Evolutionary conservation across 345 rosid species (phyloP).

Genomic region (Mangifera indica): DNA sequence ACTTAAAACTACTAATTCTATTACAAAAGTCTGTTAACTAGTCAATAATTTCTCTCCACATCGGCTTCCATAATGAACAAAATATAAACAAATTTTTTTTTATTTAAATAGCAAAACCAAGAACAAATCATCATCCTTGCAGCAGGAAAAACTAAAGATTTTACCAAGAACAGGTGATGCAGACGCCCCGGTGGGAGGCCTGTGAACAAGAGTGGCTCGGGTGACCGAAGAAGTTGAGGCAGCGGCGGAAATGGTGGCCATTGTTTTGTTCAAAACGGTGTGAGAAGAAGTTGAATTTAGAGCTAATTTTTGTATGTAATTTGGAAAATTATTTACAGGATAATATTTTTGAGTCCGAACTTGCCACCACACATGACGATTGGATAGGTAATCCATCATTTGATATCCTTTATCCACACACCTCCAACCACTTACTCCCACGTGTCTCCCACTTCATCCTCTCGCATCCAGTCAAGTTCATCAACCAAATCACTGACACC

Average conservation of each 20-base stretch:
- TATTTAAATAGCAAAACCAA: too few species aligned
- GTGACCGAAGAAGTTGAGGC: conserved; percentile 50
- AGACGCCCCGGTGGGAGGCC: conserved; percentile 35
- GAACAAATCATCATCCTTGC: too few species aligned
- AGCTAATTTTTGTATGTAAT: conserved; percentile 14
- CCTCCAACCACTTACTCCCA: conserved; percentile 54
- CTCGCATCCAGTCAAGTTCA: neutral
- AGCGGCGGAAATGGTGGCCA: conserved; percentile 58
- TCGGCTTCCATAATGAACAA: too few species aligned
- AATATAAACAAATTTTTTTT: too few species aligned
- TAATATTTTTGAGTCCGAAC: conserved; percentile 13
- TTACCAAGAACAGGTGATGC: conserved; percentile 65
- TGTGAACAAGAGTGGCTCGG: conserved; percentile 43
- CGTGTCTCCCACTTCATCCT: conserved; percentile 53
- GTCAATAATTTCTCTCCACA: too few species aligned
- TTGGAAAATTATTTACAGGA: conserved; percentile 7
- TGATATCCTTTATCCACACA: conserved; percentile 57
- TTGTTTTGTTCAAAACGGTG: conserved; percentile 28
- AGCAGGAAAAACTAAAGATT: neutral
- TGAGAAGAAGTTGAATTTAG: neutral
- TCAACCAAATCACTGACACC: neutral
- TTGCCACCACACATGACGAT: conserved; percentile 14
- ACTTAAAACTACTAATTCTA: too few species aligned
- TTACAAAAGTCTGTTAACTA: too few species aligned
- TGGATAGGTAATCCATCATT: conserved; percentile 30